Evolutionary conservation across 192 early-diverging fungal species (phyloP), one percentile per base, ranked within the genome.

Genomic region (Chytriomyces hyalinus): DNA sequence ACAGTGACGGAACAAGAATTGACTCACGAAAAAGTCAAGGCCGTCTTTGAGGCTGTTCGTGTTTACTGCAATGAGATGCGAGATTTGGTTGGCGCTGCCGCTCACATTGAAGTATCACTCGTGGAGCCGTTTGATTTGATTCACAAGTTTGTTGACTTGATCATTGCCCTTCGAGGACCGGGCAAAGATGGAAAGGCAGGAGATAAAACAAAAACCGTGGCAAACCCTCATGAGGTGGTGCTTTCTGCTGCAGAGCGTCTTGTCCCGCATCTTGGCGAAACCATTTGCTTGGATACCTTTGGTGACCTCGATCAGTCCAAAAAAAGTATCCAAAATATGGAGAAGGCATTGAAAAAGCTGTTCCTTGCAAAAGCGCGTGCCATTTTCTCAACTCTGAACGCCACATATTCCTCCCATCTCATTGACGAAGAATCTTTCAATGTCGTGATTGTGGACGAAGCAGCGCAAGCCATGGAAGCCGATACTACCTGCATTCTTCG

Each of bases 401-500:
- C 60, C 8, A 73, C 60, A 11, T 73, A 61, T 45, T 63, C 60
- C 7, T 2, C 28, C 1, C 53, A 63, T 61, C 46, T 73, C 26
- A 73, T 20, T 46, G 72, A 61, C 45, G 26, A 73, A 36, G 46
- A 62, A 4, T 10, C 26, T 6, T 73, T 73, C 45, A 63, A 63
- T 63, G 60, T 73, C 45, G 72, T 73, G 3, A 73, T 73, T 63
- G 72, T 73, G 10, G 72, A 73, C 45, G 72, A 73, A 63, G 72
- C 72, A 7, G 72, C 50, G 6, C 72, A 73, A 63, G 72, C 72
- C 1, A 63, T 49, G 22, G 72, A 73, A 63, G 72, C 72, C 13
- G 72, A 73, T 6, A 73, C 72, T 5, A 73, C 72, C 17, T 73
- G 72, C 43, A 46, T 73, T 44, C 17, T 73, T 9, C 57, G 61